Evolutionary conservation across 2,329 filamentous ascomycete species (phyloP).

Genomic region (Colletotrichum liaoningense): DNA sequence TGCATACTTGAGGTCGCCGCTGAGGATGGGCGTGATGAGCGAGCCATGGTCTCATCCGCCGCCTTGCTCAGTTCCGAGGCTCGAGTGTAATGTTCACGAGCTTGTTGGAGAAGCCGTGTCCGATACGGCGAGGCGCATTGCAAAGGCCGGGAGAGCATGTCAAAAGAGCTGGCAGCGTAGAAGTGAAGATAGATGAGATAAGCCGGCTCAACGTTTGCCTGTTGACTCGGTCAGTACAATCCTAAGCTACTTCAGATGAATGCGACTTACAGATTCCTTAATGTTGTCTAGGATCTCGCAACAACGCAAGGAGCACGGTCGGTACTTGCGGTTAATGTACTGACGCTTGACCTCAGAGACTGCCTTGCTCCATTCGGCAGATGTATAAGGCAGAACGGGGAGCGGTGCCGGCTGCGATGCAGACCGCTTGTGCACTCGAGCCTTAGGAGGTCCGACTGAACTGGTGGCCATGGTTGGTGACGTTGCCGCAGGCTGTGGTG

Average conservation of each 20-base stretch:
- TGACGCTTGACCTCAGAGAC: constrained; percentile 66
- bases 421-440: constrained; percentile 39
- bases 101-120: constrained; percentile 60
- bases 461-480: constrained; percentile 42
- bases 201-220: constrained; percentile 59
- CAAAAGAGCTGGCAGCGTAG: constrained; percentile 70
- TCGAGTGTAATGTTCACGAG: constrained; percentile 62
- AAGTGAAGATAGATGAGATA: constrained; percentile 71
- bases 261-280: constrained; percentile 54
- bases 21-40: constrained; percentile 53
- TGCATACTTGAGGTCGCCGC: constrained; percentile 52
- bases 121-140: constrained; percentile 59
- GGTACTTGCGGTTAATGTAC: constrained; percentile 62
- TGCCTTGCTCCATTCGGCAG: constrained; percentile 62
- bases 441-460: constrained; percentile 31
- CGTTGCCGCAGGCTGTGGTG: constrained; percentile 33
- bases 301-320: constrained; percentile 64
- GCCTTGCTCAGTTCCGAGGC: constrained; percentile 60
- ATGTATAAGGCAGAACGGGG: constrained; percentile 54
- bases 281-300: constrained; percentile 63
- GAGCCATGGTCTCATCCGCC: constrained; percentile 56
- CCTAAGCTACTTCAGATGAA: background rate
- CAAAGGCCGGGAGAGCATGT: constrained; percentile 65
- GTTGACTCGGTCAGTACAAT: constrained; percentile 32
- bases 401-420: constrained; percentile 40